Evolutionary conservation across 2,329 filamentous ascomycete genomes (phyloP).

Genomic region (Ilyonectria destructans): DNA sequence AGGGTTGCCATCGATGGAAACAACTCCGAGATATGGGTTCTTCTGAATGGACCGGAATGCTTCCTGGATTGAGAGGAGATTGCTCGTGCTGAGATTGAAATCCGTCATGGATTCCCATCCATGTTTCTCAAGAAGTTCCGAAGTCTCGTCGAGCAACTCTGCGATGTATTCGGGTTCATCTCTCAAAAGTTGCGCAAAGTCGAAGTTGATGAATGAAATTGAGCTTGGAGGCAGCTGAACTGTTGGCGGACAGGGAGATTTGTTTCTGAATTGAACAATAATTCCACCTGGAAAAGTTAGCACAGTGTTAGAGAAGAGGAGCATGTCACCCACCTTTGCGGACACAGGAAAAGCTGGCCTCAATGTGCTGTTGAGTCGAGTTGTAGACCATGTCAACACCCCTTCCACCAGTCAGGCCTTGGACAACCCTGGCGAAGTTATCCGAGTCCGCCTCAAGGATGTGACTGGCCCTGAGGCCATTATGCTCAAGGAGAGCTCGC

Average conservation of each 20-base stretch:
- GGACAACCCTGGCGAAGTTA: constrained; percentile 53
- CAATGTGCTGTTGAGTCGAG: constrained; percentile 57
- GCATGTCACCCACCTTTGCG: constrained; percentile 52
- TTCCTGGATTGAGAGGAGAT: constrained; percentile 39
- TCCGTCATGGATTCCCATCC: neutral
- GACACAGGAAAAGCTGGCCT: constrained; percentile 55
- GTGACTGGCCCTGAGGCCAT: constrained; percentile 54
- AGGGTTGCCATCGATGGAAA: constrained; percentile 36
- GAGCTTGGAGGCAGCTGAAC: constrained; percentile 34
- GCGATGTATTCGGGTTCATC: constrained; percentile 53
- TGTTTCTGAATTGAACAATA: constrained; percentile 52
- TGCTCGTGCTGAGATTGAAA: constrained; percentile 37
- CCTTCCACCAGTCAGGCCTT: constrained; percentile 50
- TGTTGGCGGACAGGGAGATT: constrained; percentile 37
- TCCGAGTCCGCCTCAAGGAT: constrained; percentile 59
- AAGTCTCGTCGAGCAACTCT: constrained; percentile 47
- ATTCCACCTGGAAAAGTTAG: constrained; percentile 51
- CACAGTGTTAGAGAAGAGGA: neutral
- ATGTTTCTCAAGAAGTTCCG: constrained; percentile 5
- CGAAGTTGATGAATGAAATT: constrained; percentile 53
- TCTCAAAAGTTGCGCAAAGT: constrained; percentile 52
- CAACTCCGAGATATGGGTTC: constrained; percentile 47
- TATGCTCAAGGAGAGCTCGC: constrained; percentile 53
- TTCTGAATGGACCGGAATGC: constrained; percentile 50
- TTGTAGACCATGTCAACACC: constrained; percentile 65